These are phyloP conservation scores for Penicillium sp. DNA, from an alignment of 2,329 filamentous ascomycete genomes.

Conservation along the genomic window DNA sequence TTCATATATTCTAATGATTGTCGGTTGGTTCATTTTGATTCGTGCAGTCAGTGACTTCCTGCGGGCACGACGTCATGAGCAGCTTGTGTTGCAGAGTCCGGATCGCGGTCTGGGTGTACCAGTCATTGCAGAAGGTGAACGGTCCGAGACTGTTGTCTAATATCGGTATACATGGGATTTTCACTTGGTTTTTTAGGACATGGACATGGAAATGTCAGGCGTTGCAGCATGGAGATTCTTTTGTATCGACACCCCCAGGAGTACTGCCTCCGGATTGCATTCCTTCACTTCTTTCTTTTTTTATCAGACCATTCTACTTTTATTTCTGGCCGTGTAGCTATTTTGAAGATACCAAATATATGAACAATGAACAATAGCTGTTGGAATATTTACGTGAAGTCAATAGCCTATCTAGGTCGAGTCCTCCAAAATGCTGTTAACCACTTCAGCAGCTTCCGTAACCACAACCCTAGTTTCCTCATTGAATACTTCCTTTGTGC, in stretches of 20 bases:
- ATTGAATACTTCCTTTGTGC: background rate
- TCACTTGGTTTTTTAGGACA: conserved; percentile 11
- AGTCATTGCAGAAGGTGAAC: conserved; percentile 82
- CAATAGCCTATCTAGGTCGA: background rate
- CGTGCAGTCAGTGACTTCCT: conserved; percentile 90
- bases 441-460: background rate
- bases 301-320: conserved; percentile 5
- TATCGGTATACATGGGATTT: conserved; percentile 14
- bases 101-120: conserved; percentile 81
- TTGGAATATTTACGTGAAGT: background rate
- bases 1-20: conserved; percentile 90
- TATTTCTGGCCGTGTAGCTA: conserved; percentile 19
- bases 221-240: conserved; percentile 9
- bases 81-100: conserved; percentile 87
- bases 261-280: conserved; percentile 11
- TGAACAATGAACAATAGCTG: background rate
- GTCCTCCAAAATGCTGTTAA: background rate
- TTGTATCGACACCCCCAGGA: conserved; percentile 19
- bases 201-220: conserved; percentile 6
- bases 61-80: conserved; percentile 82
- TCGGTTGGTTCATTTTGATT: conserved; percentile 97
- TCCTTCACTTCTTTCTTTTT: conserved; percentile 6
- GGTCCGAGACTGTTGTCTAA: conserved; percentile 72
- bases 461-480: background rate
- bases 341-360: conserved; percentile 27